A percentile compares a stretch with the other conserved stretches of the same genome.
Conservation (phyloP, 176 grass and related monocot species). For the Eleusine coracana region DNA sequence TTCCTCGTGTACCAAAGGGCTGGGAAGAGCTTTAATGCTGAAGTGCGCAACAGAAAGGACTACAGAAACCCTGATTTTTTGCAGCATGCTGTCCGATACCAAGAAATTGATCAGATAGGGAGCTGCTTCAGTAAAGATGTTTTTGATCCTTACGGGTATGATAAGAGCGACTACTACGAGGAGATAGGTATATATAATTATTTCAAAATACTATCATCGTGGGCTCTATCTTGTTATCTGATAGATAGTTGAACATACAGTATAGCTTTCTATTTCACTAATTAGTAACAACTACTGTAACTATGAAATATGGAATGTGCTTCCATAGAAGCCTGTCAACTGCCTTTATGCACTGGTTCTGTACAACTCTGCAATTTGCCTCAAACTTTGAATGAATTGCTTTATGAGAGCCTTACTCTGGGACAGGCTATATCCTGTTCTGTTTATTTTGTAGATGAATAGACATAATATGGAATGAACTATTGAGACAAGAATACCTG, state of each 20-base stretch:
- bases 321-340: neutral
- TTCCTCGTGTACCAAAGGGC: conserved; percentile 73
- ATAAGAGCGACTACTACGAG: conserved; percentile 86
- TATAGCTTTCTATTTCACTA: conserved; percentile 13
- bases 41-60: conserved; percentile 94
- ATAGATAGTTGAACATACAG: conserved; percentile 8
- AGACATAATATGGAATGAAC: neutral
- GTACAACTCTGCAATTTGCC: neutral
- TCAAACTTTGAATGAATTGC: neutral
- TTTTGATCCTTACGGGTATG: conserved; percentile 84
- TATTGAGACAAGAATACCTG: neutral
- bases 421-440: neutral
- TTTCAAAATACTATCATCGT: conserved; percentile 29
- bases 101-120: conserved; percentile 96
- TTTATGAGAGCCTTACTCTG: neutral
- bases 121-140: conserved; percentile 95
- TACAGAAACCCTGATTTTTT: conserved; percentile 96
- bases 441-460: neutral
- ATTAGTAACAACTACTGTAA: neutral
- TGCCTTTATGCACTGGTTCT: neutral
- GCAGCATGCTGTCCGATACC: conserved; percentile 97
- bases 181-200: conserved; percentile 67
- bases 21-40: conserved; percentile 95
- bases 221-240: neutral
- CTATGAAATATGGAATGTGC: conserved; percentile 7